These are phyloP conservation scores for Viridothelium virens DNA, from an alignment of 495 filamentous ascomycete species.

Conservation along the genomic window DNA sequence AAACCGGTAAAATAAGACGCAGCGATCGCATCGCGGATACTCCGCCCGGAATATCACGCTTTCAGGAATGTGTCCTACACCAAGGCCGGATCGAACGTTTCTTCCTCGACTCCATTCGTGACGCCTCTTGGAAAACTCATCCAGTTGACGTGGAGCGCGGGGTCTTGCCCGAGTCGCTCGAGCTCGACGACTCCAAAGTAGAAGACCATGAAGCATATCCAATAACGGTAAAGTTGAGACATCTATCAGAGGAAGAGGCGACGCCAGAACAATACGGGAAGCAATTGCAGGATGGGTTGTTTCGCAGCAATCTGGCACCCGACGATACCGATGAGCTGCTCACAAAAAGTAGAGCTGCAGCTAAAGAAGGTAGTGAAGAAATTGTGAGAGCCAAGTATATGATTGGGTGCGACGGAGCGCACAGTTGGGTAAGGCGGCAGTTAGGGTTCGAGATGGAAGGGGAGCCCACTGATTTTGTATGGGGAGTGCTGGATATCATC, in stretches of 20 bases:
- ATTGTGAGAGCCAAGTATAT: conserved; percentile 54
- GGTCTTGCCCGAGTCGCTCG: conserved; percentile 26
- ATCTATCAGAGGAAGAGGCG: conserved; percentile 32
- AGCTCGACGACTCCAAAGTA: conserved; percentile 36
- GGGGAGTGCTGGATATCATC: conserved; percentile 56
- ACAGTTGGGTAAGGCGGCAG: conserved; percentile 51
- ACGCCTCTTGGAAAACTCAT: conserved; percentile 22
- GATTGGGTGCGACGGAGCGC: conserved; percentile 61
- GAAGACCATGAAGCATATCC: conserved; percentile 47
- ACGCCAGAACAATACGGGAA: conserved; percentile 28
- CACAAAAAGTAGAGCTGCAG: conserved; percentile 28
- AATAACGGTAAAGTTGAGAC: conserved; percentile 30
- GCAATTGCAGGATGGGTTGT: conserved; percentile 39
- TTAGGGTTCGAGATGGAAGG: conserved; percentile 54
- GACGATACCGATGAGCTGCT: conserved; percentile 53
- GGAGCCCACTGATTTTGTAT: conserved; percentile 57
- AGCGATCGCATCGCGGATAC: conserved; percentile 46
- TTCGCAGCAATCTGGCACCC: conserved; percentile 42
- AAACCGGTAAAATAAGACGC: conserved; percentile 46
- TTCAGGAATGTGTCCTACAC: conserved; percentile 32
- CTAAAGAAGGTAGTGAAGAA: conserved; percentile 34
- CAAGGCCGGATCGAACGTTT: conserved; percentile 37
- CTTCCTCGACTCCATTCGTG: conserved; percentile 32
- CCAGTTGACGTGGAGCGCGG: conserved; percentile 27
- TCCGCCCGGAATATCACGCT: conserved; percentile 44